A percentile compares a stretch with the other conserved stretches of the same genome.
These are phyloP conservation scores for Mycena floridula DNA, from an alignment of 768 basidiomycete genomes.

Conservation along the genomic window DNA sequence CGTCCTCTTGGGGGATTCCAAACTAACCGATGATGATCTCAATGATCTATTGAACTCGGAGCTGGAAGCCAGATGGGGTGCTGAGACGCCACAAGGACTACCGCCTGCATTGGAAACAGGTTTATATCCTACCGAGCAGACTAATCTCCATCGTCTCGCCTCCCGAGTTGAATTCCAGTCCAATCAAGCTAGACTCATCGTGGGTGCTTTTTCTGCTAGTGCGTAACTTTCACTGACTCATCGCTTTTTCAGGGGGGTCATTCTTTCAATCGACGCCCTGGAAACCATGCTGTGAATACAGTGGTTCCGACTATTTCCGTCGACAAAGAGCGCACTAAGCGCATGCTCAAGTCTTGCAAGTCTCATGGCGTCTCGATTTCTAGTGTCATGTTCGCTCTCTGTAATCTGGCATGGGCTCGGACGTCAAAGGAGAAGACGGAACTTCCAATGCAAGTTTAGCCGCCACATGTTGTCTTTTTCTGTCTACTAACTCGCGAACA, in stretches of 20 bases:
- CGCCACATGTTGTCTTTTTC: neutral
- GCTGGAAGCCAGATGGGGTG: neutral
- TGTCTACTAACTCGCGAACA: conserved; percentile 15
- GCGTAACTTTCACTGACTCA: neutral
- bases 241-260: conserved; percentile 66
- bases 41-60: neutral
- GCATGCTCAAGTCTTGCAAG: conserved; percentile 68
- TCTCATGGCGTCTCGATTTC: conserved; percentile 66
- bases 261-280: conserved; percentile 48
- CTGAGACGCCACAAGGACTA: neutral
- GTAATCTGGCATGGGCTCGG: conserved; percentile 69
- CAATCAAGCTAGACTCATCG: conserved; percentile 51
- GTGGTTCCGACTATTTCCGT: conserved; percentile 66
- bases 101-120: neutral
- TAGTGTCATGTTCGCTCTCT: conserved; percentile 67
- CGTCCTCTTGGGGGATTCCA: conserved; percentile 33
- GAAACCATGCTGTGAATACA: conserved; percentile 44
- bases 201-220: conserved; percentile 17
- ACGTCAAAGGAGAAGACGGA: conserved; percentile 36
- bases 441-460: conserved; percentile 41
- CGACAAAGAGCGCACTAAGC: conserved; percentile 46
- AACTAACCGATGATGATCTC: neutral
- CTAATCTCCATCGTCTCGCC: conserved; percentile 37
- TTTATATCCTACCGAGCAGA: conserved; percentile 11
- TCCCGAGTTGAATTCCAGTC: conserved; percentile 50